Base-by-base conservation (phyloP, 257 asterid genomes). In the Solanum lycopersicoides region DNA sequence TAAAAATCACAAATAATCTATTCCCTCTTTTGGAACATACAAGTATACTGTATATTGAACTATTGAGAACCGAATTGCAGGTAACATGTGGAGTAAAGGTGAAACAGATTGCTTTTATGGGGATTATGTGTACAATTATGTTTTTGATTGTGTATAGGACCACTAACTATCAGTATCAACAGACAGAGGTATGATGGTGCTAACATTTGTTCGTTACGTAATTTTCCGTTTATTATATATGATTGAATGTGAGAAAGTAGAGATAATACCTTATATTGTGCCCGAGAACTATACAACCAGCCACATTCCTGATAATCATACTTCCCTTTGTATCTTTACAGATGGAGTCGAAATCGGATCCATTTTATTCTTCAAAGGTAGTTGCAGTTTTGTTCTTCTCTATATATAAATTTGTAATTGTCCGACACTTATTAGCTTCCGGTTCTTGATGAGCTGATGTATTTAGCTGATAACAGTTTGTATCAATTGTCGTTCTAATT, bases 71-170 rank as follows among this genome's bases (percentile, higher is more conserved):
- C 73, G 21, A 34, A 60, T 37, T 53, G 88, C 93, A 92, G 94
- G 93, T 90, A 82, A 15, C 90, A 89, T 90, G 94, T 63, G 92
- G 96, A 82, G 75, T 89, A 77, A 95, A 91, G 91, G 92, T 93
- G 95, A 93, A 89, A 30, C 94, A 93, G 92, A 89, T 95, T 73
- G 95, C 93, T 18, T 90, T 92, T 84, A 89, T 92, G 95, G 98
- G 94, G 83, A 75, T 93, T 88, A 74, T 92, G 63, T 93, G 95
- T 91, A 91, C 90, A 90, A 87, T 91, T 35, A 93, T 91, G 94
- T 86, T 95, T 89, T 92, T 92, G 42, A 79, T 93, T 59, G 88
- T 93, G 73, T 93, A 91, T 87, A 91, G 94, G 91, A 95, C 94
- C 85, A 93, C 94, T 79, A 92, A 92, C 72, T 95, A 93, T 89